Evolutionary conservation across 352 stramenopile genomes (phyloP), one percentile per base, ranked within the genome.

Genomic region (Pythium dissotocum): DNA sequence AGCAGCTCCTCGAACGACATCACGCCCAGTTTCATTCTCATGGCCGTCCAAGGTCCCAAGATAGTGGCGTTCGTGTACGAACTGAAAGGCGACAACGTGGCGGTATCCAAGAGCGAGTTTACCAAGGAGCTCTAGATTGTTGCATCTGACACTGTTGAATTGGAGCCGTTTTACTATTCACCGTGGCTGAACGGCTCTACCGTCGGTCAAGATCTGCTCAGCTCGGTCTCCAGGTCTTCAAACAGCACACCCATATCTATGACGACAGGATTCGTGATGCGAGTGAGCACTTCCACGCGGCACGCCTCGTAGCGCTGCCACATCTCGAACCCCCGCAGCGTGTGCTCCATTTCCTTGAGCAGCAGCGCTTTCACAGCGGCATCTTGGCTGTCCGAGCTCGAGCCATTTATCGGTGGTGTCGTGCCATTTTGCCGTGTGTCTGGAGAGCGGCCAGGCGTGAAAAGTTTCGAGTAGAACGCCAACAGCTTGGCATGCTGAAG

Each of bases 41-140:
- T 99, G 76, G 97, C 97, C n/a, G 87, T 99, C 55, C 97, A 99
- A 71, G 97, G 94, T 1, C 69, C 67, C 42, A 99, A 99, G 73
- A 89, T 99, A 40, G 96, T 99, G 3, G 97, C 93, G 46, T 99
- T 99, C 76, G 86, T 99, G 1, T 99, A 99, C 76, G 91, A 98
- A 71, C 82, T 97, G 60, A 89, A 91, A 54, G 78, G 67, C 14
- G 89, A 89, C 60, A 87, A 89, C 61, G 87, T 94, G 30, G 84
- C 89, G 16, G 88, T 96, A n/a, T 95, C 87, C 72, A 97, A 95
- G 69, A 96, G 82, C 76, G 88, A 96, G 71, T 94, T 93, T 58
- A 80, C 77, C 8, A 96, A 96, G 68, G 79, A 92, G 67, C 67
- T 75, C 28, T 90, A 78, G 61, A 30, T 58, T 13, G 32, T 40